Base-by-base conservation (phyloP, 495 filamentous ascomycete species). In the Lasiosphaeria ovina region DNA sequence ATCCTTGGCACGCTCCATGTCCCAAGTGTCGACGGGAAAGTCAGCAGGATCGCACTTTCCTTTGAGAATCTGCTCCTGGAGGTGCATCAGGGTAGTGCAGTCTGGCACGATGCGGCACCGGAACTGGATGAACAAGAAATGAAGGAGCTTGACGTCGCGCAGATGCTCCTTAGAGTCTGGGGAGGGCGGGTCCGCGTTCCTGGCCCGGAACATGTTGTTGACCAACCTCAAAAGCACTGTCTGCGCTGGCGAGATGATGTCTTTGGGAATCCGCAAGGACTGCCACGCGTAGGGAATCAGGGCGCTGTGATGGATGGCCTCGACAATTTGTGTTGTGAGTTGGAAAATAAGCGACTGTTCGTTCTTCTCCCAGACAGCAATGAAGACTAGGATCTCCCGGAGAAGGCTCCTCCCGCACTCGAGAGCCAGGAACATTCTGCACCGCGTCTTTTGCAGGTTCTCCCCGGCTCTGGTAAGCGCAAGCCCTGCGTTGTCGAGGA, bases 11-110 rank as follows among this genome's bases (percentile, higher is more conserved):
- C 93, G 85, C 69, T 97, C 93, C 87, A 97, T 94, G 68, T 97
- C 93, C 93, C 93, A 97, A 35, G 93, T 82, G 65, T 97, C 94
- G 45, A 96, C 85, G 4, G 93, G 93, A 67, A 96, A 97, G 70
- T 96, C 92, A 62, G 90, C 85, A 0, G 79, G 72, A 36, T 80
- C 76, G 33, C 71, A 62, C 38, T 67, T 57, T 17, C 67, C 68
- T 45, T 73, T 73, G 31, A 89, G 86, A 55, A 96, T 94, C 65
- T 95, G 87, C n/a, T 89, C 89, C 75, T 97, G 93, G 12, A 95
- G 83, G 65, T 92, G 91, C 74, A 97, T 94, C 38, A 97, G 77
- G n/a, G 91, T 91, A 60, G 90, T 89, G 9, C 91, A 95, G 63
- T 96, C 92, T 4, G 93, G 93, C 7, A 96, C 91, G 60, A 96